Conservation (phyloP, 176 grass and related monocot genomes). For the barley (Hordeum vulgare) region MorexV3_pseudomolecules_assembly NC_058520.1:404322198-404322697, state of each 20-base stretch:
- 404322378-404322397: constrained; percentile 87
- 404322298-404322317: constrained; percentile 93
- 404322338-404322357: constrained; percentile 53
- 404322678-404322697: constrained; percentile 71
- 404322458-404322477: constrained; percentile 24
- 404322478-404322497: constrained; percentile 7
- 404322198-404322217: not conserved
- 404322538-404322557: not conserved
- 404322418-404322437: constrained; percentile 82
- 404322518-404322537: constrained; percentile 1
- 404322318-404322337: constrained; percentile 84
- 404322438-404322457: constrained; percentile 69
- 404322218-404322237: constrained; percentile 1
- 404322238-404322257: not conserved
- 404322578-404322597: not conserved
- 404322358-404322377: constrained; percentile 57
- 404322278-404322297: constrained; percentile 23
- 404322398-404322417: constrained; percentile 78
- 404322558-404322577: not conserved
- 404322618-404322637: constrained; percentile 59
- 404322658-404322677: constrained; percentile 89
- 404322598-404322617: not conserved
- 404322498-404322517: not conserved
- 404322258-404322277: not conserved
- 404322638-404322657: constrained; percentile 84